phyloP scores from a whole-genome alignment of 345 rosid genomes.

The Eucalyptus pauciflora region DNA sequence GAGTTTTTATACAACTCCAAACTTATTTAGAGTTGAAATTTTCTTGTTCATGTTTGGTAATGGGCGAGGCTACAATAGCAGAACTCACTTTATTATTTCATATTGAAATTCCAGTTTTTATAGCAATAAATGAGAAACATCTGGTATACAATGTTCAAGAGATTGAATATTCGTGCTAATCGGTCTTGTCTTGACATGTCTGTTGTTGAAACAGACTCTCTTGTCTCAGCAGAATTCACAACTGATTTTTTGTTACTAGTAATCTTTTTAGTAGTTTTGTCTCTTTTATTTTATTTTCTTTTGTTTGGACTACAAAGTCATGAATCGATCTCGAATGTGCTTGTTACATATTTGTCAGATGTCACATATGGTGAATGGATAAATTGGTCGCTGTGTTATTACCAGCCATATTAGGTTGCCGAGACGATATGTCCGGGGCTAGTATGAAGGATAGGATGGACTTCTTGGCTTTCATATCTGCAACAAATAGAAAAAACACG shows the following conservation, averaged over 20 bases:
- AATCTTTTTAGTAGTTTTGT: not conserved
- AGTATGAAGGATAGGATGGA: not conserved
- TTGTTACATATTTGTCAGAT: not conserved
- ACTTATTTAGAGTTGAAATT: not conserved
- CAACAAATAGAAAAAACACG: not conserved
- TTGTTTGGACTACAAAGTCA: not conserved
- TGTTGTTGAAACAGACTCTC: not conserved
- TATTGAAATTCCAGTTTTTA: not conserved
- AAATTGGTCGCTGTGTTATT: not conserved
- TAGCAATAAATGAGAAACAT: not conserved
- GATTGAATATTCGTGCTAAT: not conserved
- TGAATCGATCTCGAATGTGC: not conserved
- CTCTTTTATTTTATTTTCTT: not conserved
- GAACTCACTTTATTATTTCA: not conserved
- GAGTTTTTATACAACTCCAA: not conserved
- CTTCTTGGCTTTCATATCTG: not conserved
- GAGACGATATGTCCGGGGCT: not conserved
- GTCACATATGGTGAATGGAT: not conserved
- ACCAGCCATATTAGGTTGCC: not conserved
- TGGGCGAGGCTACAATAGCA: not conserved
- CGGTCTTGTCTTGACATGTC: not conserved
- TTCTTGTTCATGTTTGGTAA: not conserved
- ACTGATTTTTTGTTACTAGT: not conserved
- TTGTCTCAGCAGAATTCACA: not conserved
- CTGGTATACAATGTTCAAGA: not conserved